These are phyloP conservation scores for Eragrostis nindensis DNA, from an alignment of 176 grass and related monocot species.

Conservation along the genomic window DNA sequence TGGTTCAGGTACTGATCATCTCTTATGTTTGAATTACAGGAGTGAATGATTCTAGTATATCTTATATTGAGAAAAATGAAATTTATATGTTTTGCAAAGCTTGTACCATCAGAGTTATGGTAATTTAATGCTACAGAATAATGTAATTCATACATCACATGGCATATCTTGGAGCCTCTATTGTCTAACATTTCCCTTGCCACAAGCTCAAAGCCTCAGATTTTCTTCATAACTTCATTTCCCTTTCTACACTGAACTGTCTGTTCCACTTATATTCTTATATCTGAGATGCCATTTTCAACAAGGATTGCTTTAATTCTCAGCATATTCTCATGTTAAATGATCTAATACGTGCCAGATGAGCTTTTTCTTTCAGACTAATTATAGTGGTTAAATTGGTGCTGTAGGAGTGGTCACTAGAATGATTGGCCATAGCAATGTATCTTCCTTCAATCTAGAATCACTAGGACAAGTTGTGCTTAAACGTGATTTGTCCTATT, in stretches of 20 bases:
- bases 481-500: background rate
- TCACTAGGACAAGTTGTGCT: constrained; percentile 15
- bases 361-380: background rate
- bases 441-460: too few relatives aligned
- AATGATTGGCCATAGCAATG: constrained; percentile 23
- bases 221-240: too few relatives aligned
- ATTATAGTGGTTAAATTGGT: constrained; percentile 12
- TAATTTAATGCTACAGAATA: background rate
- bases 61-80: constrained; percentile 15
- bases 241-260: too few relatives aligned
- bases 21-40: constrained; percentile 17
- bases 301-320: constrained; percentile 1
- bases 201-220: background rate
- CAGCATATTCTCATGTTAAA: background rate
- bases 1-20: constrained; percentile 83
- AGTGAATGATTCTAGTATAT: constrained; percentile 11
- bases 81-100: background rate
- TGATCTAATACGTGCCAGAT: background rate
- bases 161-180: constrained; percentile 1
- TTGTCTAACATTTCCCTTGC: constrained; percentile 7
- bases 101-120: background rate
- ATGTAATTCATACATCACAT: constrained; percentile 9
- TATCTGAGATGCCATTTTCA: background rate
- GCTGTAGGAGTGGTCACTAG: constrained; percentile 1
- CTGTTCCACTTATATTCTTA: too few relatives aligned